Conservation (phyloP, 768 basidiomycete species). For the Mrakia blollopis region DNA sequence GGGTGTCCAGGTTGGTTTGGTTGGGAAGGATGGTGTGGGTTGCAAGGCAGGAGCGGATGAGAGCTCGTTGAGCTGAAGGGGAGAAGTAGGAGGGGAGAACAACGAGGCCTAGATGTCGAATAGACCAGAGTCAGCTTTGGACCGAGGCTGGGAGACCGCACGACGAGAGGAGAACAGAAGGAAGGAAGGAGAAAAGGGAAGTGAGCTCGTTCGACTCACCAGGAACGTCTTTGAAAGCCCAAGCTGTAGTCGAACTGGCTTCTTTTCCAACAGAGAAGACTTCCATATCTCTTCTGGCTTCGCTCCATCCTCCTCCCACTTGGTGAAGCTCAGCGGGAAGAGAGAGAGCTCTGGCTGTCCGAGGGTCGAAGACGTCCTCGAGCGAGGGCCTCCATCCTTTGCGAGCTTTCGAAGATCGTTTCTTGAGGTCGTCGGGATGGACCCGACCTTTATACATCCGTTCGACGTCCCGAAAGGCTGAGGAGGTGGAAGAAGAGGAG, state of each 20-base stretch:
- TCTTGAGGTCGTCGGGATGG: conserved; percentile 4
- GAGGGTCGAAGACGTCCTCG: conserved; percentile 23
- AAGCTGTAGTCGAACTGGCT: not conserved
- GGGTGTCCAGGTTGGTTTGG: conserved; percentile 81
- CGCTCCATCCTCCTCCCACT: not conserved
- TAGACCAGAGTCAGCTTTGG: not conserved
- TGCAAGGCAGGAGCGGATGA: conserved; percentile 67
- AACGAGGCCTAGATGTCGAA: conserved; percentile 53
- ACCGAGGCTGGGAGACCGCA: not conserved
- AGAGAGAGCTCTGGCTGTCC: conserved; percentile 3
- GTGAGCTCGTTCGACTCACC: not conserved
- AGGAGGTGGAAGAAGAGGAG: not conserved
- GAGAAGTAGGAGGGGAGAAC: conserved; percentile 71
- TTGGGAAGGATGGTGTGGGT: conserved; percentile 75
- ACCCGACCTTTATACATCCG: not conserved
- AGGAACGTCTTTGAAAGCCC: conserved; percentile 23
- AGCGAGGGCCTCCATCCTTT: conserved; percentile 14
- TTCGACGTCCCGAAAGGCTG: conserved; percentile 10
- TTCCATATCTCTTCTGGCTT: not conserved
- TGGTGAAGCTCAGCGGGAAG: not conserved
- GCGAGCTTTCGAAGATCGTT: not conserved
- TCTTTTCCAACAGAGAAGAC: conserved; percentile 10
- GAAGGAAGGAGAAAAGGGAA: not conserved
- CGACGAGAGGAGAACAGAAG: not conserved
- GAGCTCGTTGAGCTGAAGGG: conserved; percentile 57